Percentiles rank a stretch among this genome's conserved stretches.
These are phyloP conservation scores for Penicillium alfredii DNA, from an alignment of 495 filamentous ascomycete genomes.

Conservation along the genomic window DNA sequence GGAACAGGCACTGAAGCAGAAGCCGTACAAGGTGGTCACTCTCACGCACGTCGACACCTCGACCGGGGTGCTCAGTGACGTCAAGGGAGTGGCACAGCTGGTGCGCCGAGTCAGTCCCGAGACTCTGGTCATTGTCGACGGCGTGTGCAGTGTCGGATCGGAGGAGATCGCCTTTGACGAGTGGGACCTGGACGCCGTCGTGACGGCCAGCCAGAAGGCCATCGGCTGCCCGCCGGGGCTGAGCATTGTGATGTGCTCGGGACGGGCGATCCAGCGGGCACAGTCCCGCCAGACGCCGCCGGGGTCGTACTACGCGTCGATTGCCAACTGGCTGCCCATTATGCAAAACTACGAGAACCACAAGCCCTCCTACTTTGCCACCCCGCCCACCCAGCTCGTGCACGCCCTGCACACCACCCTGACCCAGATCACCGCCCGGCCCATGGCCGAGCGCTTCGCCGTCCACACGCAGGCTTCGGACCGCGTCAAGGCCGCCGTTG, in stretches of 20 bases:
- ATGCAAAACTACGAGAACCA: slow-evolving; percentile 98
- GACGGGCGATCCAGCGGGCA: slow-evolving; percentile 77
- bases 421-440: slow-evolving; percentile 71
- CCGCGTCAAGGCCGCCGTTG: slow-evolving; percentile 72
- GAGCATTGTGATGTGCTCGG: slow-evolving; percentile 86
- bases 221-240: slow-evolving; percentile 93
- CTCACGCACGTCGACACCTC: slow-evolving; percentile 97
- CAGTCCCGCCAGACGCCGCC: slow-evolving; percentile 73
- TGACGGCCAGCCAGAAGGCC: slow-evolving; percentile 93
- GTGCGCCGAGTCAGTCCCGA: slow-evolving; percentile 82
- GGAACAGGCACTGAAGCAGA: slow-evolving; percentile 78
- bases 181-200: slow-evolving; percentile 87
- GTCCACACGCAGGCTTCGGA: slow-evolving; percentile 69
- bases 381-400: slow-evolving; percentile 88
- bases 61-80: slow-evolving; percentile 87
- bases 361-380: slow-evolving; percentile 97
- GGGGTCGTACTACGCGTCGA: slow-evolving; percentile 83
- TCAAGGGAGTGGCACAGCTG: slow-evolving; percentile 74
- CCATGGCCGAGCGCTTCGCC: slow-evolving; percentile 74
- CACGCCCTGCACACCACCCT: slow-evolving; percentile 94
- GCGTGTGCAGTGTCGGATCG: slow-evolving; percentile 92
- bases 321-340: slow-evolving; percentile 96
- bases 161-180: slow-evolving; percentile 95
- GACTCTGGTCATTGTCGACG: slow-evolving; percentile 87
- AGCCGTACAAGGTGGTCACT: slow-evolving; percentile 85